Base-by-base conservation (phyloP, 148 eudicot species). In the Gaultheria prostrata region DNA sequence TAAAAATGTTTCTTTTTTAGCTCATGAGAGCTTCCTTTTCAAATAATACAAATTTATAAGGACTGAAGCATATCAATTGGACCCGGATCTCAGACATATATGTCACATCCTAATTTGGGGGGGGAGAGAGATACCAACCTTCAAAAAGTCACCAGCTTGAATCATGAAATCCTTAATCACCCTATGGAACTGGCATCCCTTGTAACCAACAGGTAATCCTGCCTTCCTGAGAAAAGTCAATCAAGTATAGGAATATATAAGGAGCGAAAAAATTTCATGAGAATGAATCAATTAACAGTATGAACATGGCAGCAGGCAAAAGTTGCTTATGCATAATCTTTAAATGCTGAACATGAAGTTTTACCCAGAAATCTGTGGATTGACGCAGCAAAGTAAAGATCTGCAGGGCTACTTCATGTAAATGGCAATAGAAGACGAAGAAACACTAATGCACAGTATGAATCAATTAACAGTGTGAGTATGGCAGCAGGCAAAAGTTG, bases 141-240 rank as follows among this genome's bases (percentile, higher is more conserved):
- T 96, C 57, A 93, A 56, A 87, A 96, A 96, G 83, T 94, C 98
- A 84, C 98, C 98, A 86, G 93, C 88, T 90, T 96, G 98, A 82
- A 96, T 93, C 98, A 94, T 96, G 82, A 95, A 95, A 85, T 95
- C 98, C 88, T 94, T 95, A 73, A 95, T 95, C 80, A 95, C 96
- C 86, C 98, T 89, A 84, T 96, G 99, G 85, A 95, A 96, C 85
- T 94, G 98, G 83, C 98, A 94, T 69, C 95, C 95, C 88, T 96
- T 96, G 92, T 92, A 96, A 74, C 99, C 99, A 89, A 94, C 93
- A 75, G 99, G 99, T 80, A 94, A 80, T 81, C 99, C 99, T 82
- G 91, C 94, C 89, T 94, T 96, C 91, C 99, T 96, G 90, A 53
- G 26, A 87, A 28, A 83, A 67, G 57, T 63, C 84, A 82, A 83